Evolutionary conservation across 345 rosid species (phyloP).

Genomic region (Hibiscus mutabilis): DNA sequence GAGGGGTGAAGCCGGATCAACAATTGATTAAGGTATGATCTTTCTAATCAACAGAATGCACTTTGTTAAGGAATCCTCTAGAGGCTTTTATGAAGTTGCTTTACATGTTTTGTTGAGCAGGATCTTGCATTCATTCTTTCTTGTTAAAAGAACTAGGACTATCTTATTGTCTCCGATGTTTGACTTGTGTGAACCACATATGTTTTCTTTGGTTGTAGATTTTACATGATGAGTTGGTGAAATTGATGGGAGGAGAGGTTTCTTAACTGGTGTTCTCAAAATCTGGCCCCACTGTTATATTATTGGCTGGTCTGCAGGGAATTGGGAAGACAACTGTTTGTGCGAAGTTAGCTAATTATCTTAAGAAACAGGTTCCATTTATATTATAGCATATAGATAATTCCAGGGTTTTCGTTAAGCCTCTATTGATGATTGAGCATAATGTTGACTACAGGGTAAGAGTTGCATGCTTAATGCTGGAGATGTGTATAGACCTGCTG

Average conservation of each 20-base stretch:
- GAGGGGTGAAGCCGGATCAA: conserved; percentile 95
- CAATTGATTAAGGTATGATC: conserved; percentile 77
- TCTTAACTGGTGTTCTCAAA: conserved; percentile 81
- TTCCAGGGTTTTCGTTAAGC: conserved; percentile 4
- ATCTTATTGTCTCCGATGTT: conserved; percentile 1
- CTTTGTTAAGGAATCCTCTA: background rate
- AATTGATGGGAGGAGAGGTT: conserved; percentile 97
- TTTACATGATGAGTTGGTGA: conserved; percentile 84
- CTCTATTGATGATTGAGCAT: conserved; percentile 9
- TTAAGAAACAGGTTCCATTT: conserved; percentile 71
- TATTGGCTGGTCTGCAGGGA: conserved; percentile 94
- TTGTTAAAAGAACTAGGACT: background rate
- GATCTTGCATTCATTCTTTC: background rate
- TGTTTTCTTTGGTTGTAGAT: conserved; percentile 36
- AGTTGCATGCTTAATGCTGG: conserved; percentile 96
- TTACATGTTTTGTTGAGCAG: background rate
- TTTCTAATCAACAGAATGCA: background rate
- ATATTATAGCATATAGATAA: background rate
- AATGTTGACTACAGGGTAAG: conserved; percentile 53
- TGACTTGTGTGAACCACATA: background rate
- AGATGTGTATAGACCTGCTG: conserved; percentile 98
- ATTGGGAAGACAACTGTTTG: conserved; percentile 97
- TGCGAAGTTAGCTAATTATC: conserved; percentile 84
- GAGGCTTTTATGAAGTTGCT: background rate
- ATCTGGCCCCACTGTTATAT: conserved; percentile 72